Conservation (phyloP, 306 rosid genomes). For the Gastrolobium bilobum region DNA sequence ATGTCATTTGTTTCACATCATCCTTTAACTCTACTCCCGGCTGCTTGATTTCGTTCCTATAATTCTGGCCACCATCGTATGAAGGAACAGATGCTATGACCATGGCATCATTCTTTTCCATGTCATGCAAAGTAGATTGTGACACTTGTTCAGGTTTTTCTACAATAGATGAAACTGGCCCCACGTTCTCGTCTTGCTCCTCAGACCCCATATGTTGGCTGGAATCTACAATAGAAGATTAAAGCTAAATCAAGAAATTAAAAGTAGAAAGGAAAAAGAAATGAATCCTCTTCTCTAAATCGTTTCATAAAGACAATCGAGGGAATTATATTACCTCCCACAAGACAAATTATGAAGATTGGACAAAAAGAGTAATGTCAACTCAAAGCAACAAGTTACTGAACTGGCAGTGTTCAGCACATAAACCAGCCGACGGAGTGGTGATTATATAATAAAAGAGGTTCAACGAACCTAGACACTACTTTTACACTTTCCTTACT, state of each 20-base stretch:
- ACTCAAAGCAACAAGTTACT: conserved; percentile 11
- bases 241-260: conserved; percentile 42
- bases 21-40: conserved; percentile 51
- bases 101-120: conserved; percentile 50
- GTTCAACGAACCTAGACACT: too few species aligned
- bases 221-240: conserved; percentile 60
- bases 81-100: conserved; percentile 48
- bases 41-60: conserved; percentile 53
- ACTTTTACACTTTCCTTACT: too few species aligned
- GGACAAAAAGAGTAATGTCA: conserved; percentile 13
- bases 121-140: conserved; percentile 29
- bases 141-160: conserved; percentile 54
- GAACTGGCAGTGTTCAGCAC: neutral
- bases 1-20: conserved; percentile 53
- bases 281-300: conserved; percentile 34
- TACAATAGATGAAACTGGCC: conserved; percentile 50
- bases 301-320: conserved; percentile 30
- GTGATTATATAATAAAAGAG: too few species aligned
- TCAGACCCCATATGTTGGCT: conserved; percentile 55
- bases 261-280: neutral
- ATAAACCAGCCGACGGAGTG: too few species aligned
- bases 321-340: conserved; percentile 22
- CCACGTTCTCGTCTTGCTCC: conserved; percentile 54
- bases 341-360: conserved; percentile 21
- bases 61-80: conserved; percentile 38